phyloP scores from a whole-genome alignment of 108 stramenopile species.

The Cyclotella distinguenda region DNA sequence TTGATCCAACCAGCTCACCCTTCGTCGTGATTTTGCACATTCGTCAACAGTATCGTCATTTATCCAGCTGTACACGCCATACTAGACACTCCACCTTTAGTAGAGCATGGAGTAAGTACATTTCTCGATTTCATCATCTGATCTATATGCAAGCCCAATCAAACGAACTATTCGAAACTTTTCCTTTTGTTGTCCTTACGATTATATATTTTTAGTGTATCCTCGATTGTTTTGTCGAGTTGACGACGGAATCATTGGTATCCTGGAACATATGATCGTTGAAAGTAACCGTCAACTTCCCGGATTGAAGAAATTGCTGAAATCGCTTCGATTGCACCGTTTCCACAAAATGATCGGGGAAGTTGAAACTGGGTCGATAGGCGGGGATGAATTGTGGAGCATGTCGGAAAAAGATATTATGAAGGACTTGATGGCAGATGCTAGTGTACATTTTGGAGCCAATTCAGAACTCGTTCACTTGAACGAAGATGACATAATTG shows the following conservation, averaged over 20 bases:
- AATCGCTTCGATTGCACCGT: constrained; percentile 38
- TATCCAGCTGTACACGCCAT: too few species aligned
- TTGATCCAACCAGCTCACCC: too few species aligned
- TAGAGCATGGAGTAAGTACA: constrained; percentile 41
- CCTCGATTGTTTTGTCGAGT: constrained; percentile 51
- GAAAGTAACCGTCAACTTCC: constrained; percentile 35
- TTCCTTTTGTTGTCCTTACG: not conserved
- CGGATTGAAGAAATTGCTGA: constrained; percentile 49
- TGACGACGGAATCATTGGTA: constrained; percentile 58
- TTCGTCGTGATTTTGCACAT: too few species aligned
- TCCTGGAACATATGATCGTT: constrained; percentile 43
- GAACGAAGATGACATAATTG: constrained; percentile 62
- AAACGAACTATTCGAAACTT: not conserved
- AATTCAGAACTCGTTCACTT: constrained; percentile 15
- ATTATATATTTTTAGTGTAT: constrained; percentile 13
- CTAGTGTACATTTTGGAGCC: constrained; percentile 13
- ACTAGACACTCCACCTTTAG: too few species aligned
- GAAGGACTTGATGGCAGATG: constrained; percentile 29
- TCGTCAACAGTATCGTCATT: too few species aligned
- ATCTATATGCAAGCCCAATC: not conserved
- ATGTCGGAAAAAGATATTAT: constrained; percentile 44
- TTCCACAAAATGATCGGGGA: constrained; percentile 65
- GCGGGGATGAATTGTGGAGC: constrained; percentile 21
- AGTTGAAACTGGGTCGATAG: constrained; percentile 19
- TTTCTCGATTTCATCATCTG: not conserved